phyloP scores from a whole-genome alignment of 352 stramenopile genomes.

The Pythium utonaiense region DNA sequence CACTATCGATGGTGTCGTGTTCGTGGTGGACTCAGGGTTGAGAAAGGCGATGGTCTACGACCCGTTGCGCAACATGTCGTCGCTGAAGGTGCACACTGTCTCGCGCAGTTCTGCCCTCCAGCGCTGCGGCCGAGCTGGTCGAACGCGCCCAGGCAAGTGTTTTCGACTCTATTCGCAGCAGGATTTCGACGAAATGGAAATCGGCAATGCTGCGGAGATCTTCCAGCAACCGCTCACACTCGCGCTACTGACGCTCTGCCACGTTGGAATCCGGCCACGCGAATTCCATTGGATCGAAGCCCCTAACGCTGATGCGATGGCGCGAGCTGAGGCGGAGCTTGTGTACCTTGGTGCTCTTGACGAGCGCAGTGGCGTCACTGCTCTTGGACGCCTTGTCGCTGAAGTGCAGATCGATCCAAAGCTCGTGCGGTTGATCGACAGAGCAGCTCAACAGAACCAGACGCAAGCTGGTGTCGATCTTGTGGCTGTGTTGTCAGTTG shows the following conservation, averaged over 20 bases:
- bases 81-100: slow-evolving; percentile 92
- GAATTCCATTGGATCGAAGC: slow-evolving; percentile 25
- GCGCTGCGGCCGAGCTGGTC: slow-evolving; percentile 94
- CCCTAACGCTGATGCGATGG: slow-evolving; percentile 18
- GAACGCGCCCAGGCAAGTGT: slow-evolving; percentile 95
- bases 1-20: slow-evolving; percentile 94
- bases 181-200: slow-evolving; percentile 31
- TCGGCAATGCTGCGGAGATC: slow-evolving; percentile 21
- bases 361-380: slow-evolving; percentile 2
- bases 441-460: slow-evolving; percentile 3
- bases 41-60: slow-evolving; percentile 97
- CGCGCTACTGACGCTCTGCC: slow-evolving; percentile 22
- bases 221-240: slow-evolving; percentile 25
- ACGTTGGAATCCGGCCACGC: slow-evolving; percentile 14
- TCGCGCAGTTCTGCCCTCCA: slow-evolving; percentile 83
- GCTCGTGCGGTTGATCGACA: slow-evolving; percentile 20
- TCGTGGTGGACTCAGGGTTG: slow-evolving; percentile 96
- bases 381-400: slow-evolving; percentile 17
- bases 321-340: slow-evolving; percentile 17
- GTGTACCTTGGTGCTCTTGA: slow-evolving; percentile 17
- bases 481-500: slow-evolving; percentile 19
- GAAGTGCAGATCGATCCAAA: slow-evolving; percentile 24
- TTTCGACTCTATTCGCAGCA: slow-evolving; percentile 94
- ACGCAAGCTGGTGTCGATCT: slow-evolving; percentile 18
- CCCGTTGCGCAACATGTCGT: slow-evolving; percentile 86